These are phyloP conservation scores for Jacaranda mimosifolia DNA, from an alignment of 257 asterid genomes.

Conservation along the genomic window DNA sequence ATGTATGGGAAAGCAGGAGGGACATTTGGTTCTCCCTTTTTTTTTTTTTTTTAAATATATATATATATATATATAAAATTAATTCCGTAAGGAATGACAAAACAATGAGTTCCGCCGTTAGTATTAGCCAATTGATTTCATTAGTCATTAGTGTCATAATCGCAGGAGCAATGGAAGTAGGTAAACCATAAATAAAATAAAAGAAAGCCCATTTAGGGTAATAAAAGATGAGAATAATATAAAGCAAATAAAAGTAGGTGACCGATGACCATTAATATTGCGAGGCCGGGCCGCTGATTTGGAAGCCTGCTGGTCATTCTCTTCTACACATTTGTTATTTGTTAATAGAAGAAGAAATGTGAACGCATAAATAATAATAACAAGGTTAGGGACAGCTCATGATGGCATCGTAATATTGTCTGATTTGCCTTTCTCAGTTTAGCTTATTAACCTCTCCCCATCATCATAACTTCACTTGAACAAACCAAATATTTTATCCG, in stretches of 20 bases:
- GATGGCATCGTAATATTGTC: constrained; percentile 26
- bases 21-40: neutral
- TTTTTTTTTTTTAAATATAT: no score
- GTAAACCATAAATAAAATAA: constrained; percentile 10
- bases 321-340: constrained; percentile 26
- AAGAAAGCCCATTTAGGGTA: constrained; percentile 23
- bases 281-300: constrained; percentile 46
- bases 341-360: neutral
- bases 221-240: constrained; percentile 19
- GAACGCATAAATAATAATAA: constrained; percentile 12
- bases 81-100: constrained; percentile 14
- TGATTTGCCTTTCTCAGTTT: constrained; percentile 24
- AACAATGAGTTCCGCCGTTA: constrained; percentile 50
- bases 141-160: constrained; percentile 30
- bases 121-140: constrained; percentile 48
- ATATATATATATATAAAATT: no score
- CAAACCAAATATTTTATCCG: neutral
- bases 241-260: constrained; percentile 36
- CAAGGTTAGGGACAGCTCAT: constrained; percentile 32
- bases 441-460: neutral
- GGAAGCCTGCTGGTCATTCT: constrained; percentile 29
- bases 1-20: constrained; percentile 15
- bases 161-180: constrained; percentile 15
- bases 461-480: neutral
- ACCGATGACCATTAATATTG: constrained; percentile 3